Percentiles rank a stretch among this genome's conserved stretches.
These are phyloP conservation scores for Flaveria floridana DNA, from an alignment of 140 eudicot species.

Conservation along the genomic window DNA sequence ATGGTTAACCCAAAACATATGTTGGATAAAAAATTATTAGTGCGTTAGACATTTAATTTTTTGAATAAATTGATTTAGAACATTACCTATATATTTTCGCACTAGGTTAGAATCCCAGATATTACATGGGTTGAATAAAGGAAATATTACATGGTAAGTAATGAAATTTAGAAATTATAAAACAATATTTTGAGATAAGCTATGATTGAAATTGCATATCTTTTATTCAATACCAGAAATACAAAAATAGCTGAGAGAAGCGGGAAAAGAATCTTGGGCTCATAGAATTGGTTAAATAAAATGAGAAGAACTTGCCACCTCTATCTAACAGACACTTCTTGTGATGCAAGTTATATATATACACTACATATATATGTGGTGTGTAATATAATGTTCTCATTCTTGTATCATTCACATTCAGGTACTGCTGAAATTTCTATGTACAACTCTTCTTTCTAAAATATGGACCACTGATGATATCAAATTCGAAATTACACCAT, in stretches of 20 bases:
- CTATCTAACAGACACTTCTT: not conserved
- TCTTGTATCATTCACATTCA: conserved; percentile 35
- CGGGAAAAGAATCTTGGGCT: too few relatives aligned
- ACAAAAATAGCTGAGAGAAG: too few relatives aligned
- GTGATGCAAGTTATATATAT: not conserved
- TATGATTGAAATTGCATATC: too few relatives aligned
- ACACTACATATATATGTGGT: too few relatives aligned
- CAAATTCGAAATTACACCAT: conserved; percentile 55
- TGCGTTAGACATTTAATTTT: not conserved
- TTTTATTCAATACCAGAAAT: too few relatives aligned
- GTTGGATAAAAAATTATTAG: not conserved
- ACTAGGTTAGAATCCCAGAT: too few relatives aligned
- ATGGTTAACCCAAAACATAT: not conserved
- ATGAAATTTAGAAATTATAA: too few relatives aligned
- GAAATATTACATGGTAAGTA: too few relatives aligned
- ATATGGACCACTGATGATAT: conserved; percentile 81
- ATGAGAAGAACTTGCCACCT: not conserved
- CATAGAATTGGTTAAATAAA: not conserved
- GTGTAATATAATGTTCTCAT: not conserved
- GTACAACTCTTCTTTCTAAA: conserved; percentile 69
- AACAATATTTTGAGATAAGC: too few relatives aligned
- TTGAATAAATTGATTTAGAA: not conserved
- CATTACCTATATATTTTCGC: too few relatives aligned
- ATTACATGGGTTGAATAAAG: too few relatives aligned
- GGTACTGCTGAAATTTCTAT: conserved; percentile 73